phyloP scores from a whole-genome alignment of 352 stramenopile genomes.

The Globisporangium acanthophoron region DNA sequence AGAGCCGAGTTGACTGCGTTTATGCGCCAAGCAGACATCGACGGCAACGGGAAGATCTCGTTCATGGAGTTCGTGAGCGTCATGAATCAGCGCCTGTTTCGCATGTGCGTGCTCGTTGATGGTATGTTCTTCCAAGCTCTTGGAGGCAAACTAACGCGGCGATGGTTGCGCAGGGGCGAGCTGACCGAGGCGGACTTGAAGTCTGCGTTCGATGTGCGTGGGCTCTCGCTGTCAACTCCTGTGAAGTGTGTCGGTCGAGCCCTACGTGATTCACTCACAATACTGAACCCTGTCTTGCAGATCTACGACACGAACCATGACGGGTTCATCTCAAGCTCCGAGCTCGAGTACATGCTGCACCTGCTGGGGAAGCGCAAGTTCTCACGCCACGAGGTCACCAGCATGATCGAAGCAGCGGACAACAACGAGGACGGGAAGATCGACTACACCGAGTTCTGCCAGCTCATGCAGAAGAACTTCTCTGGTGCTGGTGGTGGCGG shows the following conservation, averaged over 20 bases:
- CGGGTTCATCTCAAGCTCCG: slow-evolving; percentile 59
- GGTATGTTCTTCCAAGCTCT: no score
- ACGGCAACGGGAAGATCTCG: slow-evolving; percentile 71
- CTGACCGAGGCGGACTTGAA: slow-evolving; percentile 50
- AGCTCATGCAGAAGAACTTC: slow-evolving; percentile 35
- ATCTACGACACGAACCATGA: slow-evolving; percentile 69
- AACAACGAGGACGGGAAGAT: slow-evolving; percentile 83
- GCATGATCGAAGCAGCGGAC: slow-evolving; percentile 73
- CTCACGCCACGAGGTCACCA: slow-evolving; percentile 32
- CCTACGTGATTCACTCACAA: no score
- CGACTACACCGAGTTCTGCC: slow-evolving; percentile 83
- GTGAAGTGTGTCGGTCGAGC: no score
- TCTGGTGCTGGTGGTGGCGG: neutral
- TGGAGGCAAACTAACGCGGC: no score
- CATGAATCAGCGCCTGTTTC: slow-evolving; percentile 71
- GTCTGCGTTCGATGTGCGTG: slow-evolving; percentile 50
- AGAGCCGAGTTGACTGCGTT: slow-evolving; percentile 58
- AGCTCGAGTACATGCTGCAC: slow-evolving; percentile 60
- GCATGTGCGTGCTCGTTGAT: slow-evolving; percentile 21
- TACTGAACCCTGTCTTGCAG: slow-evolving; percentile 14
- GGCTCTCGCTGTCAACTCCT: neutral
- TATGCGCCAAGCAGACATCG: slow-evolving; percentile 59
- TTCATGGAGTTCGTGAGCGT: slow-evolving; percentile 75
- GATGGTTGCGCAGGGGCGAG: slow-evolving; percentile 27
- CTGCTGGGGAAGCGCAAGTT: slow-evolving; percentile 52